Conservation (phyloP, 495 filamentous ascomycete genomes). For the Trichoderma virens region DNA sequence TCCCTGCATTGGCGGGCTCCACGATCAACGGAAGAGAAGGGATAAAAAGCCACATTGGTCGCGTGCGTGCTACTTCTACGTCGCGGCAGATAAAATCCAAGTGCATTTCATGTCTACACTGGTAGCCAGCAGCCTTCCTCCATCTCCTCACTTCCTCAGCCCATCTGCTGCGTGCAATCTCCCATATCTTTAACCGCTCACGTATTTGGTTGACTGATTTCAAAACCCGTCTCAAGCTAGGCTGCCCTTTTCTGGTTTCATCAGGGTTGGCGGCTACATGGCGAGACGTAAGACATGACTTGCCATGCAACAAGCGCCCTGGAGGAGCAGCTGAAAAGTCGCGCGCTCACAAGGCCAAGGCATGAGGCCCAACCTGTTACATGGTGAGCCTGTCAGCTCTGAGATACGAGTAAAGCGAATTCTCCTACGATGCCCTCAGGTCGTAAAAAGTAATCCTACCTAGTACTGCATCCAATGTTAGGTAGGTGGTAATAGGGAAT, state of each 20-base stretch:
- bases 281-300: neutral
- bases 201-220: neutral
- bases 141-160: no score
- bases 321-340: slow-evolving; percentile 2
- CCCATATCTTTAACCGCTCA: no score
- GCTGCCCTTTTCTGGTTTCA: no score
- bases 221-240: neutral
- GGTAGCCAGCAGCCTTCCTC: no score
- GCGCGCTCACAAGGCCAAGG: neutral
- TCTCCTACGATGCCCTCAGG: no score
- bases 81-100: neutral
- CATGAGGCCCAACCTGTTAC: no score
- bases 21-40: neutral
- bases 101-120: neutral
- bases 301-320: neutral
- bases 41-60: neutral
- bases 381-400: no score
- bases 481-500: neutral
- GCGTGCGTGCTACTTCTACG: neutral
- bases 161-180: no score
- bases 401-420: no score
- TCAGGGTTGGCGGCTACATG: no score
- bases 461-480: neutral
- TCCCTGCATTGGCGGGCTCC: neutral
- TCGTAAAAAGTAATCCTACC: no score